Evolutionary conservation across 2,329 filamentous ascomycete genomes (phyloP), one percentile per base, ranked within the genome.

Genomic region (Colletotrichum eremochloae): DNA sequence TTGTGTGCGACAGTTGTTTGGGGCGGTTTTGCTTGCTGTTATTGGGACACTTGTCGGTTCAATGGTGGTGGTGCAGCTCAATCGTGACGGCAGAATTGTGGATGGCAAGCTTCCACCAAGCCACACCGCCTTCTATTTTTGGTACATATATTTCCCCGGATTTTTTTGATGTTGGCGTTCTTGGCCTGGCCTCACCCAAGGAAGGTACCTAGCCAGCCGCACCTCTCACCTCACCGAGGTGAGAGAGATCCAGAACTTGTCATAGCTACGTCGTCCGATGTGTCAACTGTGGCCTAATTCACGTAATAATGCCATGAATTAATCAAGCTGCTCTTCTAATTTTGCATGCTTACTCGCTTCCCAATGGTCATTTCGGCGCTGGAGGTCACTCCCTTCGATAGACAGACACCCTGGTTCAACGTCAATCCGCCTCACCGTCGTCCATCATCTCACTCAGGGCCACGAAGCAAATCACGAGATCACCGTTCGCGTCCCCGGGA

Each of bases 61-160:
- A 24, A 33, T 15, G 52, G 18, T 20, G 36, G 44, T 63, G 57
- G 38, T 69, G 58, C 33, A 68, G 67, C 61, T 64, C 53, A 29
- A 46, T 72, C 29, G 60, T 53, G 38, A 60, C 69, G 69, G 69
- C 66, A 72, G 69, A 72, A 72, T 55, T 64, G 38, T 50, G 65
- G 69, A 20, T 31, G 40, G 44, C 67, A n/a, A 72, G 69, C 58
- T 68, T 18, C 15, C 36, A 36, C 4, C 15, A 9, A 3, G 3
- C 0, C 36, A 53, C 44, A 72, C 69, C 69, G 58, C 69, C 60
- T 72, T 31, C 66, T 18, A 0, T 1, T 64, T 36, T 31, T 5
- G 11, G 24, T 24, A 24, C 24, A 24, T 24, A 11, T 2, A 40
- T 7, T 57, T 60, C 65, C 58, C 69, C 53, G 58, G 53, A 31